A percentile compares a stretch with the other conserved stretches of the same genome.
phyloP scores from a whole-genome alignment of 129 eudicot genomes.

The Logfia minima region DNA sequence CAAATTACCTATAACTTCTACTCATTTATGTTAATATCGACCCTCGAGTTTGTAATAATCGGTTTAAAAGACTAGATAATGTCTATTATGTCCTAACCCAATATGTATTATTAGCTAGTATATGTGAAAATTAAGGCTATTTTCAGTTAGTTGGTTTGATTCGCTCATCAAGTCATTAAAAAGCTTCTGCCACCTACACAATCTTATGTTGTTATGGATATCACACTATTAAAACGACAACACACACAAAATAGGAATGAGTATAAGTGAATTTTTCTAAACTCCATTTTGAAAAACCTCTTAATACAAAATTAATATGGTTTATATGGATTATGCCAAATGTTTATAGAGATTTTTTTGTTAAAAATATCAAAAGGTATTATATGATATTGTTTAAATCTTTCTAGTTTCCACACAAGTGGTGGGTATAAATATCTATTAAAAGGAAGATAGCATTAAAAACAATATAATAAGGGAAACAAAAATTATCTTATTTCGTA shows the following conservation, averaged over 20 bases:
- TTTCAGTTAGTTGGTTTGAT: slow-evolving; percentile 1
- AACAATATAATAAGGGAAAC: neutral
- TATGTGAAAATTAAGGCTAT: neutral
- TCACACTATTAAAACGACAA: neutral
- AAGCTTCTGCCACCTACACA: slow-evolving; percentile 1
- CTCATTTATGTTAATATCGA: neutral
- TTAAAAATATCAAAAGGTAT: no score
- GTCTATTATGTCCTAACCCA: neutral
- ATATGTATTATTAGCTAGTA: neutral
- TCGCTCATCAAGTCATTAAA: slow-evolving; percentile 5
- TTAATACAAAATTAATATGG: neutral
- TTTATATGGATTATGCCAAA: no score
- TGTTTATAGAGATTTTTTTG: no score
- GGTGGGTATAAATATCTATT: neutral
- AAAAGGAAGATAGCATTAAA: neutral
- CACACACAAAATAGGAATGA: slow-evolving; percentile 2
- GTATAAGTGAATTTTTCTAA: neutral
- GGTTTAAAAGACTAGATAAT: neutral
- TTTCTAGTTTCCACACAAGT: neutral
- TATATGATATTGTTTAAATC: no score
- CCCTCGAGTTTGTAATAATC: neutral
- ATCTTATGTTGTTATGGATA: neutral
- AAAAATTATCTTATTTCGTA: no score
- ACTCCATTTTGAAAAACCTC: neutral
- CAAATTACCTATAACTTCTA: no score